Percentiles rank a stretch among this genome's conserved stretches.
Conservation (phyloP, 768 basidiomycete genomes). For the Rhodotorula paludigena region DNA sequence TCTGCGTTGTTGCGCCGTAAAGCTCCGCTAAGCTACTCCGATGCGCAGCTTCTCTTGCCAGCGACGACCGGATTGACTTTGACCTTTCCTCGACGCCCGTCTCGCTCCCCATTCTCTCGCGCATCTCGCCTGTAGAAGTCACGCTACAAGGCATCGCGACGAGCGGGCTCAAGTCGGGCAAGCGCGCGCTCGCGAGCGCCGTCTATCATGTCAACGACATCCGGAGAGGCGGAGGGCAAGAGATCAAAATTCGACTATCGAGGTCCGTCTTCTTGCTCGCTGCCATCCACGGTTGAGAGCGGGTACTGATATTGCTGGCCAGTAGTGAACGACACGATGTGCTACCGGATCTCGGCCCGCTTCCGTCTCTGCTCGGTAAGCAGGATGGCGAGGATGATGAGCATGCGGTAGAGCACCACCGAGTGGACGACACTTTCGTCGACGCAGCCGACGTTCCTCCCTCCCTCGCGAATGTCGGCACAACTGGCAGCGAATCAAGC, state of each 20-base stretch:
- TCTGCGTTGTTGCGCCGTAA: background rate
- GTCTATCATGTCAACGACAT: constrained; percentile 2
- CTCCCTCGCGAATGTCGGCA: background rate
- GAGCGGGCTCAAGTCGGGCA: background rate
- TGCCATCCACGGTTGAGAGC: too few relatives aligned
- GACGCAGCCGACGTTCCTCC: background rate
- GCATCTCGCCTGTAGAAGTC: constrained; percentile 1
- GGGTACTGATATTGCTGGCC: too few relatives aligned
- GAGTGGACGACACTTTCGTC: too few relatives aligned
- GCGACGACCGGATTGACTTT: background rate
- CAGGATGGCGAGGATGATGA: background rate
- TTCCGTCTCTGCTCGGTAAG: background rate
- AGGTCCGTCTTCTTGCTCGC: background rate
- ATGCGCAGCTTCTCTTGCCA: too few relatives aligned
- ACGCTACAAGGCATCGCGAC: background rate
- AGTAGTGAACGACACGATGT: background rate
- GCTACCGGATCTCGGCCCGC: background rate
- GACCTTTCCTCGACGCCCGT: background rate
- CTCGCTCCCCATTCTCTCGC: constrained; percentile 6
- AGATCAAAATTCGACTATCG: background rate
- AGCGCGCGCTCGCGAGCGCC: background rate
- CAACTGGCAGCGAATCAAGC: background rate
- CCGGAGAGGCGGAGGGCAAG: background rate
- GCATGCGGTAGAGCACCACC: too few relatives aligned
- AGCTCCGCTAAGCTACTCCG: background rate